Percentiles rank a stretch among this genome's conserved stretches.
Evolutionary conservation across 1,284 basidiomycete species (phyloP).

Genomic region (Fomitopsis schrenkii): DNA sequence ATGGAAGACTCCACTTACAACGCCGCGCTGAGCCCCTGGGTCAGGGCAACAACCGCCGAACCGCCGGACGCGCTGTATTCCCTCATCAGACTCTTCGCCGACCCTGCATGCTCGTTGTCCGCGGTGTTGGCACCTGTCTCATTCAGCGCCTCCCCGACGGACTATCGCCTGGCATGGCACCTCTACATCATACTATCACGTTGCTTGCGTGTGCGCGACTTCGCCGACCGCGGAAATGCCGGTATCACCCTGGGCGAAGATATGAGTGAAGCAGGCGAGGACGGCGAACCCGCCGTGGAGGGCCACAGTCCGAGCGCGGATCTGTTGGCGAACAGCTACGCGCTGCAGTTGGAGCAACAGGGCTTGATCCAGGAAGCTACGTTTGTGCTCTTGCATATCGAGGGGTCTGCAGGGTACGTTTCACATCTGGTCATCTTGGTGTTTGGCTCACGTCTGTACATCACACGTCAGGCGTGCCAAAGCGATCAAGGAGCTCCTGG

Average conservation of each 20-base stretch:
- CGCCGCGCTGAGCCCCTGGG: constrained; percentile 30
- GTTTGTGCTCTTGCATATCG: constrained; percentile 89
- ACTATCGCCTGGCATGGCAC: constrained; percentile 91
- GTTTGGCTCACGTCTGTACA: neutral
- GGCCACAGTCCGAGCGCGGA: constrained; percentile 86
- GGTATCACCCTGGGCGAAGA: constrained; percentile 26
- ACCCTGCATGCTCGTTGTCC: constrained; percentile 62
- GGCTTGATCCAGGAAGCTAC: constrained; percentile 84
- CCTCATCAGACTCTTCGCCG: constrained; percentile 77
- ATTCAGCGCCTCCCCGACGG: constrained; percentile 73
- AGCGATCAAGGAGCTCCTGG: constrained; percentile 79
- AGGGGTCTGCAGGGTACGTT: constrained; percentile 71
- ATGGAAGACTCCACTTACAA: constrained; percentile 33
- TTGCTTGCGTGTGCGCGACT: constrained; percentile 80
- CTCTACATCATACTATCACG: constrained; percentile 86
- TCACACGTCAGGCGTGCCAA: constrained; percentile 56
- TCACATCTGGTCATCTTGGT: constrained; percentile 3
- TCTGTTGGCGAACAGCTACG: constrained; percentile 79
- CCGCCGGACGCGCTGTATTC: constrained; percentile 76
- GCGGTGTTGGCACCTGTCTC: constrained; percentile 64
- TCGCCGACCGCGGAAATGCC: constrained; percentile 70
- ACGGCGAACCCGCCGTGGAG: constrained; percentile 41
- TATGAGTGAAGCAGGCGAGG: constrained; percentile 39
- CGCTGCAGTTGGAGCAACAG: constrained; percentile 79
- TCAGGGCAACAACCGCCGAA: constrained; percentile 31